A percentile compares a stretch with the other conserved stretches of the same genome.
Evolutionary conservation across 257 asterid species (phyloP).

Genomic region (Solanum corneliomulleri): DNA sequence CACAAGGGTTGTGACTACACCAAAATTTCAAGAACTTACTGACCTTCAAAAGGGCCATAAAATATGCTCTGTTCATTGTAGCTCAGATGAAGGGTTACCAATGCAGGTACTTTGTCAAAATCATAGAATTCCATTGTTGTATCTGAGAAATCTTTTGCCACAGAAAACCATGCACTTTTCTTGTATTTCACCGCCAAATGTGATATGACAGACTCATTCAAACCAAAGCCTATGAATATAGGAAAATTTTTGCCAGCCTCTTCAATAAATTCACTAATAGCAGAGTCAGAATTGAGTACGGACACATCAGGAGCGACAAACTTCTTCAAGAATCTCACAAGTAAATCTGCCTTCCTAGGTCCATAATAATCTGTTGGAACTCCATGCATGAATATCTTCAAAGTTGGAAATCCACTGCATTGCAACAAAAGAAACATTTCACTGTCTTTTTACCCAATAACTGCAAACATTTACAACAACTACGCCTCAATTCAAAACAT

Average conservation of each 20-base stretch:
- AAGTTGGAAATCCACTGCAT: constrained; percentile 89
- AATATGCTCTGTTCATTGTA: constrained; percentile 65
- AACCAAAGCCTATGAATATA: constrained; percentile 79
- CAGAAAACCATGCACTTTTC: constrained; percentile 95
- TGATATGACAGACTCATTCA: constrained; percentile 42
- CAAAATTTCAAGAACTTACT: not conserved
- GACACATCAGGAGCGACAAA: constrained; percentile 82
- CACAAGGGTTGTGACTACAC: not conserved
- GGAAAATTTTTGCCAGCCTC: constrained; percentile 73
- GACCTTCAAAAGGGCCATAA: constrained; percentile 97
- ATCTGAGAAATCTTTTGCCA: constrained; percentile 68
- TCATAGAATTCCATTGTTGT: constrained; percentile 57
- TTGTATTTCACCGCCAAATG: constrained; percentile 69
- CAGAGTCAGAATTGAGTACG: constrained; percentile 51
- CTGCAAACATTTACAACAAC: not conserved
- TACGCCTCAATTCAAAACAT: not conserved
- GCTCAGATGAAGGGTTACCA: constrained; percentile 59
- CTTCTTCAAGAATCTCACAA: constrained; percentile 47
- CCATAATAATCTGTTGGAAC: constrained; percentile 81
- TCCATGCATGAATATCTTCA: constrained; percentile 84
- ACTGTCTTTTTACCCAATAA: not conserved
- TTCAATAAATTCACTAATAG: constrained; percentile 48
- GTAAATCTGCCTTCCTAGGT: constrained; percentile 76
- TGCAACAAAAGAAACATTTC: constrained; percentile 14
- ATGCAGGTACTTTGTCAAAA: constrained; percentile 81